Evolutionary conservation across 192 early-diverging fungal species (phyloP), one percentile per base, ranked within the genome.

Genomic region (Backusella morwellensis): DNA sequence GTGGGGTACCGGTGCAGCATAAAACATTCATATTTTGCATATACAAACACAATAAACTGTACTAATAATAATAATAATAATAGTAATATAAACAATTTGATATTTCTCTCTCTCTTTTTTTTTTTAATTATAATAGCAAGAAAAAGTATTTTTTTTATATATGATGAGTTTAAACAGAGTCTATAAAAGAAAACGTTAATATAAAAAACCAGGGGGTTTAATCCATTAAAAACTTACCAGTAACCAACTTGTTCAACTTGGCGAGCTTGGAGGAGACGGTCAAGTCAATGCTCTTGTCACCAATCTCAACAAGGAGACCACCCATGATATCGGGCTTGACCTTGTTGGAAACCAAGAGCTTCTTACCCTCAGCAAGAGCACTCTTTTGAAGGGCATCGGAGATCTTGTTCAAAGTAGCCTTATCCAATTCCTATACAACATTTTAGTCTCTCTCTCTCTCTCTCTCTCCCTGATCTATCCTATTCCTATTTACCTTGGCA

Each of bases 281-380:
- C 87, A 99, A 92, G 86, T 99, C 97, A 80, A 99, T 97, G 80
- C 96, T 98, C 88, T 96, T 95, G 88, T 97, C 97, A 79, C 97
- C 96, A 85, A 97, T 88, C 86, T 99, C 97, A 72, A 99, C 93
- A 82, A 98, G 87, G 85, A 99, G 91, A 78, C 97, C 97, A 82
- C 97, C 97, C 73, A 99, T 82, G 79, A 99, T 95, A 83, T 88
- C 85, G 75, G 96, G 91, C 86, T 98, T 95, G 77, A 94, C 94
- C 92, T 94, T 95, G 90, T 92, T 95, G 81, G 89, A 87, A 74
- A 99, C 85, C 66, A 93, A 86, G 73, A 97, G 85, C 83, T 95
- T 96, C 86, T 95, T 90, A 81, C 91, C 84, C 83, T 91, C 89
- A 74, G 93, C 83, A 75, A 99, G 88, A 67, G 87, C 87, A 80